These are phyloP conservation scores for Colletotrichum simmondsii DNA, from an alignment of 2,329 filamentous ascomycete genomes.

Conservation along the genomic window DNA sequence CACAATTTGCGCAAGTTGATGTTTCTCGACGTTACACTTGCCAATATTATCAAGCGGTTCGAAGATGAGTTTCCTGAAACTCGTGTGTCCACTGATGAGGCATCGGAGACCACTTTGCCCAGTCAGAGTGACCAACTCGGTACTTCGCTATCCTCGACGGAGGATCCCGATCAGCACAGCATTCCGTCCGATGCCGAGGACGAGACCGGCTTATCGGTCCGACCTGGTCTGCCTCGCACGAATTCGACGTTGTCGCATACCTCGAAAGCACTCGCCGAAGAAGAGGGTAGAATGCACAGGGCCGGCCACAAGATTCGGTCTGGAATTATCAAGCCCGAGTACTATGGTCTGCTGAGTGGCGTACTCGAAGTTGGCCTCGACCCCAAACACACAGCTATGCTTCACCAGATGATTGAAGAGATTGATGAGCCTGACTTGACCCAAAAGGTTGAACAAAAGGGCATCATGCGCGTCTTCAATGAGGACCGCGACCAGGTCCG, in stretches of 20 bases:
- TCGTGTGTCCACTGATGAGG: slow-evolving; percentile 56
- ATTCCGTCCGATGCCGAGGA: slow-evolving; percentile 60
- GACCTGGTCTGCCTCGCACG: slow-evolving; percentile 57
- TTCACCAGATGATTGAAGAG: slow-evolving; percentile 73
- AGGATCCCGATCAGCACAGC: slow-evolving; percentile 48
- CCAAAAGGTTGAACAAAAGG: slow-evolving; percentile 64
- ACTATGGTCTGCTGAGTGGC: slow-evolving; percentile 60
- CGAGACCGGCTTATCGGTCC: slow-evolving; percentile 55
- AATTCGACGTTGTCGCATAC: slow-evolving; percentile 62
- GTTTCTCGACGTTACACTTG: slow-evolving; percentile 89
- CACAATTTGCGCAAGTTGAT: slow-evolving; percentile 81
- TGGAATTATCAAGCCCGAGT: slow-evolving; percentile 62
- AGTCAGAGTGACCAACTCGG: slow-evolving; percentile 40
- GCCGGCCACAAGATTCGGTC: slow-evolving; percentile 67
- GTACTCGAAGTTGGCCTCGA: slow-evolving; percentile 62
- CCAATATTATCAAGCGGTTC: slow-evolving; percentile 93
- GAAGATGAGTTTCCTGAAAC: slow-evolving; percentile 97
- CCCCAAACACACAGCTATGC: slow-evolving; percentile 60
- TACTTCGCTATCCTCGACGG: slow-evolving; percentile 44
- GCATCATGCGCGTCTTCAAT: slow-evolving; percentile 70
- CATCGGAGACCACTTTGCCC: slow-evolving; percentile 40
- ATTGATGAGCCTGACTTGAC: slow-evolving; percentile 69
- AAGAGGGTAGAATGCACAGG: slow-evolving; percentile 67
- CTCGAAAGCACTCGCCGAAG: slow-evolving; percentile 64
- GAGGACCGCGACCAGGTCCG: slow-evolving; percentile 65